Evolutionary conservation across 2,329 filamentous ascomycete species (phyloP), one percentile per base, ranked within the genome.

Genomic region (Zymoseptoria passerinii): DNA sequence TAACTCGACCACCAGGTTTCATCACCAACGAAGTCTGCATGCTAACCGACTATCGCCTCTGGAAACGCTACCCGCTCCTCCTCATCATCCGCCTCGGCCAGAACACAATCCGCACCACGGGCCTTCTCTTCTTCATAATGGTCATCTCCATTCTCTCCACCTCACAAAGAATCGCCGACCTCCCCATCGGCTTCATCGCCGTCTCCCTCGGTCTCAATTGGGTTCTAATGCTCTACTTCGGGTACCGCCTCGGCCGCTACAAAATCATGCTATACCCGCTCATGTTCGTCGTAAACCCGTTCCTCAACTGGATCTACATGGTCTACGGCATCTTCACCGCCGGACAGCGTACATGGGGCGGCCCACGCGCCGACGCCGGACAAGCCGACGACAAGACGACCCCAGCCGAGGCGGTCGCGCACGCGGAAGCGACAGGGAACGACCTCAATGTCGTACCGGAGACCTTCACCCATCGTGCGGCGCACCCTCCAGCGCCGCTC

Each of bases 231-330:
- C 77, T 97, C 61, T 97, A 96, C 77, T 96, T 97, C 72, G 92
- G 90, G 23, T 82, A 86, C 57, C 91, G 90, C 74, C 82, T 97
- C 53, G 86, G 87, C 61, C 83, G 94, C 9, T 96, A 87, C 78
- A 97, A 99, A 78, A 88, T 95, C 62, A 92, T 90, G 87, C 79
- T 97, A 5, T 97, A 97, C 71, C 92, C 92, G 0, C 68, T 97
- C 62, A 96, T 97, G 91, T 97, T 96, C 71, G 76, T 96, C 52
- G 74, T 96, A 63, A 97, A 96, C 70, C 92, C 94, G 0, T 95
- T 97, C 71, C 92, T 96, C 80, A 97, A 97, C 75, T 97, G 92
- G 92, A 83, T 90, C 59, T 97, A 97, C 77, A 96, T 96, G 88
- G 88, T 96, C 2, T 96, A 96, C 72, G 92, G 91, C 50, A 95